A percentile compares a stretch with the other conserved stretches of the same genome.
phyloP scores from a whole-genome alignment of 1,284 basidiomycete species.

The Microbotryum violaceum region DNA sequence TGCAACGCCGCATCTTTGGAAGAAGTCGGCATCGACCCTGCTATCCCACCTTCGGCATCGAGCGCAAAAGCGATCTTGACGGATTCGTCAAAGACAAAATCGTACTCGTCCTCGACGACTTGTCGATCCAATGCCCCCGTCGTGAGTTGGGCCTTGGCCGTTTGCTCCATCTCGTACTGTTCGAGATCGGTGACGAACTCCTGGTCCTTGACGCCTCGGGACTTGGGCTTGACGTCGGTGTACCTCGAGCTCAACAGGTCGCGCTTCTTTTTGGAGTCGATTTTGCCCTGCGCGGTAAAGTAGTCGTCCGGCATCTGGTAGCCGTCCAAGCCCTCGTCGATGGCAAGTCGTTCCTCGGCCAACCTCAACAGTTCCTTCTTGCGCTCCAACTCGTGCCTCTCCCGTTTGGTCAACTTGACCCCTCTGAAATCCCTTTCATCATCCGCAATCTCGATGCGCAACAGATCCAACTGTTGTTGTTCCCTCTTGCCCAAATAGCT shows the following conservation, averaged over 20 bases:
- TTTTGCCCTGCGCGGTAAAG: slow-evolving; percentile 95
- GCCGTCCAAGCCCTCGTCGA: slow-evolving; percentile 88
- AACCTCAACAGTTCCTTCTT: slow-evolving; percentile 88
- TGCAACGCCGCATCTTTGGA: slow-evolving; percentile 80
- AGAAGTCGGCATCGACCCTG: slow-evolving; percentile 51
- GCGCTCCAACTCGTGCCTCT: slow-evolving; percentile 69
- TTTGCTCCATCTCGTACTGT: slow-evolving; percentile 79
- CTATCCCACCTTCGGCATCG: slow-evolving; percentile 51
- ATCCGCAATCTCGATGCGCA: slow-evolving; percentile 86
- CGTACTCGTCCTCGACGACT: slow-evolving; percentile 70
- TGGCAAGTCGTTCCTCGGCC: slow-evolving; percentile 86
- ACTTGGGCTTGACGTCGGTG: slow-evolving; percentile 70
- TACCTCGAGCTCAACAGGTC: slow-evolving; percentile 89
- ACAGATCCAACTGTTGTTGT: slow-evolving; percentile 86
- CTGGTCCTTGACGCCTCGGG: slow-evolving; percentile 57
- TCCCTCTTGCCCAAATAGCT: slow-evolving; percentile 95
- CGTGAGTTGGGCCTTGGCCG: slow-evolving; percentile 77
- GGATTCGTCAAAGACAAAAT: slow-evolving; percentile 96
- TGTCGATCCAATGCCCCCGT: slow-evolving; percentile 82
- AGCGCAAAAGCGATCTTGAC: slow-evolving; percentile 90
- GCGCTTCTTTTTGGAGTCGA: slow-evolving; percentile 94
- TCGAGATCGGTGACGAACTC: slow-evolving; percentile 94
- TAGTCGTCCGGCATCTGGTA: slow-evolving; percentile 92
- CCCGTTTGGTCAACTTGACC: slow-evolving; percentile 79
- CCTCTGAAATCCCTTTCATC: slow-evolving; percentile 80